Evolutionary conservation across 2,329 filamentous ascomycete genomes (phyloP), one percentile per base, ranked within the genome.

Genomic region (Fusarium tuaranense): DNA sequence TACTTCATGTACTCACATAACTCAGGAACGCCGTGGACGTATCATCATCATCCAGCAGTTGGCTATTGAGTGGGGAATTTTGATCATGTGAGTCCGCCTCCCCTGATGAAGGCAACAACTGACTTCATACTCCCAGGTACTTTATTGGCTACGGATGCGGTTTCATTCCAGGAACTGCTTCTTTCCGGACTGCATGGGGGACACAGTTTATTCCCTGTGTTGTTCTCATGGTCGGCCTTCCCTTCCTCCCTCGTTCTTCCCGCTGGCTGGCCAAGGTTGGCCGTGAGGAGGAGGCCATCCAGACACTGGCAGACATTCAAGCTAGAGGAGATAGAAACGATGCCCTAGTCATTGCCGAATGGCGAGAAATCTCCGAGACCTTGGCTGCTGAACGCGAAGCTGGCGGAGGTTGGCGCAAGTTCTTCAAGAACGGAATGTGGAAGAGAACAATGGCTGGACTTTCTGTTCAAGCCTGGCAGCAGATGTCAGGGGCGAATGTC

Each of bases 161-260:
- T 62, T 90, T 87, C 78, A 87, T 93, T 68, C 71, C 83, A 0
- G 89, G 90, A 20, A 80, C 86, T 2, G 86, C 87, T 7, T 88
- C 89, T 2, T 93, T 92, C 84, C 83, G 90, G 44, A 84, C 90
- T 1, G 89, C 91, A n/a, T 92, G 90, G 90, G 90, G 87, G 67
- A 82, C 90, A 3, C 90, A 92, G 79, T 90, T 91, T 81, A 81
- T 92, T 62, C 90, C 90, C 2, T 89, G 87, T 48, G 79, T 91
- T 22, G 79, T 88, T 51, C 86, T 92, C 39, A 88, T 90, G 76
- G 63, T 87, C 38, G 88, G 86, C 7, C 85, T 91, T 79, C 84
- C 86, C 7, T 88, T 91, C 78, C 85, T 91, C 53, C 89, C 89
- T 8, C 87, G 90, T 64, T 90, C 88, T 5, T 90, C 89, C 4